Conservation (phyloP, 441 rosid genomes). For the Brassica balearica region DNA sequence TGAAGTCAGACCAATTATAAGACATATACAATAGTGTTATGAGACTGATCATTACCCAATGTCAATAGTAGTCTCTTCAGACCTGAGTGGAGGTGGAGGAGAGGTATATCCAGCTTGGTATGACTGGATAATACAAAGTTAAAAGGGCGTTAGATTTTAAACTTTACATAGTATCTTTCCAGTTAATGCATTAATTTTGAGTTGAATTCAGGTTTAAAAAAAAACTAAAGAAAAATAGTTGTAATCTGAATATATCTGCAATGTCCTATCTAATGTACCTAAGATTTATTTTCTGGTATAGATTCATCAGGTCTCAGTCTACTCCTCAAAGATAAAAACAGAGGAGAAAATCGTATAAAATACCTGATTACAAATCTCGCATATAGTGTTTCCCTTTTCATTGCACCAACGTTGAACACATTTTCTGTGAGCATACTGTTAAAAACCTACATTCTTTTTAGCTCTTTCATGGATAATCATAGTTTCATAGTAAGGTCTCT, state of each 20-base stretch:
- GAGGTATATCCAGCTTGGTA: constrained; percentile 84
- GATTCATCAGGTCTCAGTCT: neutral
- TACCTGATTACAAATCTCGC: constrained; percentile 92
- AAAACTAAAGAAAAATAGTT: neutral
- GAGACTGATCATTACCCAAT: constrained; percentile 62
- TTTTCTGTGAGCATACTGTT: constrained; percentile 84
- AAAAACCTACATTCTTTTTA: neutral
- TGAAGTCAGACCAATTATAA: constrained; percentile 27
- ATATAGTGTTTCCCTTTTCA: constrained; percentile 83
- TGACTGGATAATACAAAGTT: constrained; percentile 48
- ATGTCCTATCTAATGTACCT: too few relatives aligned
- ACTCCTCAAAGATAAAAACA: neutral
- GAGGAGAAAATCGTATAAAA: neutral
- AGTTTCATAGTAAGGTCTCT: neutral
- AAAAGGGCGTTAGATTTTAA: constrained; percentile 18
- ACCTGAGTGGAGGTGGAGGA: constrained; percentile 53
- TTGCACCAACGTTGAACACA: constrained; percentile 96
- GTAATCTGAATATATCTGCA: neutral
- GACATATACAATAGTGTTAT: neutral
- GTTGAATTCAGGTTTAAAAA: neutral
- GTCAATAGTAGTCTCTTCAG: constrained; percentile 74
- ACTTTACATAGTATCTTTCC: neutral
- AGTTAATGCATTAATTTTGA: constrained; percentile 11
- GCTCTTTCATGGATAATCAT: neutral
- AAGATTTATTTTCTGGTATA: neutral